phyloP scores from a whole-genome alignment of 805 yeast genomes.

The Saccharomycopsis javanensis region DNA sequence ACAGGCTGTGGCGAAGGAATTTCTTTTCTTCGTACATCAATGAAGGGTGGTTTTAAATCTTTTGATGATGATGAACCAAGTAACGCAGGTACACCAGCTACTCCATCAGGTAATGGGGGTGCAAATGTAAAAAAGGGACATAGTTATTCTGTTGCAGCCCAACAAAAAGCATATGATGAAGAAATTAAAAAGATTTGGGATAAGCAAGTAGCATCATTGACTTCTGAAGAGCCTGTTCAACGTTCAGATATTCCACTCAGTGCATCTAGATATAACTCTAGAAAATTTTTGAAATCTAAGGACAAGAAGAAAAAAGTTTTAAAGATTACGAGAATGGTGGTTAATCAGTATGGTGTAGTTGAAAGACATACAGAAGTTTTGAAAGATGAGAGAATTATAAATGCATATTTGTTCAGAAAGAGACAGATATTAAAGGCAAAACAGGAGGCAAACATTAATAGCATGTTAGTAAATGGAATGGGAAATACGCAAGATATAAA shows the following conservation, averaged over 20 bases:
- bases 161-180: constrained; percentile 85
- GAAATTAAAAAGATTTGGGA: constrained; percentile 88
- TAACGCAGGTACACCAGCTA: constrained; percentile 21
- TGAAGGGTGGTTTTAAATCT: constrained; percentile 82
- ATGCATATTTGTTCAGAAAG: constrained; percentile 49
- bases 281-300: constrained; percentile 23
- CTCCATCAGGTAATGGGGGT: constrained; percentile 26
- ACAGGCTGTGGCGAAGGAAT: constrained; percentile 85
- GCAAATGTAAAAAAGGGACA: constrained; percentile 37
- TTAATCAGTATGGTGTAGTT: constrained; percentile 76
- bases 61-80: constrained; percentile 26
- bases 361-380: constrained; percentile 73
- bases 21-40: constrained; percentile 80
- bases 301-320: constrained; percentile 32
- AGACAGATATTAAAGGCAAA: constrained; percentile 22
- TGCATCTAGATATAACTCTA: constrained; percentile 18
- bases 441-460: constrained; percentile 36
- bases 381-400: constrained; percentile 78
- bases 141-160: constrained; percentile 71
- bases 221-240: constrained; percentile 31
- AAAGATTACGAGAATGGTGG: constrained; percentile 65
- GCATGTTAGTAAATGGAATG: not conserved
- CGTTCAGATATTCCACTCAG: constrained; percentile 28
- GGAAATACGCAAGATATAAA: constrained; percentile 24
- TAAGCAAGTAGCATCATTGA: constrained; percentile 58